Conservation (phyloP, 768 basidiomycete genomes). For the Russula sp. region DNA sequence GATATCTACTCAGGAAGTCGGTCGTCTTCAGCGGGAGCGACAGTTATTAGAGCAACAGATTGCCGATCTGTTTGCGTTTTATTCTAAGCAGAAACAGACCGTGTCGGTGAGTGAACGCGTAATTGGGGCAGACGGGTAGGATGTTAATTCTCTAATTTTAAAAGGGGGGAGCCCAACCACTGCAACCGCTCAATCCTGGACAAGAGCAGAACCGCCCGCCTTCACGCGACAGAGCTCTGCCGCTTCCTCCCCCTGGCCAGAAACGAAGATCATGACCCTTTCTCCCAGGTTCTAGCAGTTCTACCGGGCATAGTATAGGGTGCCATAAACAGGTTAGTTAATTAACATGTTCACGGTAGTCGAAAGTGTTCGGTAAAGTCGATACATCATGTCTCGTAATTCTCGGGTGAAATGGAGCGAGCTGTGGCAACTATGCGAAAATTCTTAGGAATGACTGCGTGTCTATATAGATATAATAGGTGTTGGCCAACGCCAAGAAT, state of each 20-base stretch:
- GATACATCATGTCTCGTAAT: conserved; percentile 9
- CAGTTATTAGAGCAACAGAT: conserved; percentile 64
- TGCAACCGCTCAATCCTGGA: conserved; percentile 5
- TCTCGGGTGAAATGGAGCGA: conserved; percentile 46
- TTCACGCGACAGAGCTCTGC: conserved; percentile 13
- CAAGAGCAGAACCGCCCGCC: conserved; percentile 7
- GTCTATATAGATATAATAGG: conserved; percentile 37
- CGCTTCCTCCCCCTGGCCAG: conserved; percentile 13
- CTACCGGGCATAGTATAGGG: not conserved
- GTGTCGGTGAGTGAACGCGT: conserved; percentile 13
- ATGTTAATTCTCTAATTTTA: not conserved
- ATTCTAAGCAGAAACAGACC: conserved; percentile 56
- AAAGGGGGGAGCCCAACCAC: conserved; percentile 1
- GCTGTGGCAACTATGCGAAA: conserved; percentile 81
- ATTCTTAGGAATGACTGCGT: conserved; percentile 67
- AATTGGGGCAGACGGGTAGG: not conserved
- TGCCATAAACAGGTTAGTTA: not conserved
- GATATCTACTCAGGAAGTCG: conserved; percentile 68
- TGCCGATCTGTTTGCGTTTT: conserved; percentile 65
- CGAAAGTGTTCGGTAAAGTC: not conserved
- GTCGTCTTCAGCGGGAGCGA: conserved; percentile 57
- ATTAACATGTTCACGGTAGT: not conserved
- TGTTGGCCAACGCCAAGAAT: conserved; percentile 12
- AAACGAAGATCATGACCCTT: not conserved
- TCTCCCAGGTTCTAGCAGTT: not conserved